phyloP scores from a whole-genome alignment of 345 rosid species.

The Lepidium didymum region DNA sequence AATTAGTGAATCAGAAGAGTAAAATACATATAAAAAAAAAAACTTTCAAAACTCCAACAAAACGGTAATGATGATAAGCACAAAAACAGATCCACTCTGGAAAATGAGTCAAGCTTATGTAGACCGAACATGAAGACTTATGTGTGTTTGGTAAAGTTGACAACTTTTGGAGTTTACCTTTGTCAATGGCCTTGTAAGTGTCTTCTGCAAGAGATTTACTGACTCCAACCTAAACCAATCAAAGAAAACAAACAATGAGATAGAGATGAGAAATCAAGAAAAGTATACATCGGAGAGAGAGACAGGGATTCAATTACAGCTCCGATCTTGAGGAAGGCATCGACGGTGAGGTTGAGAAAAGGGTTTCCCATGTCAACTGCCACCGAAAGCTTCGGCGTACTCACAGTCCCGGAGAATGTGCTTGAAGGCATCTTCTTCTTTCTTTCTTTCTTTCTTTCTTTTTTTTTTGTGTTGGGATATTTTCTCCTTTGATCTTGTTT shows the following conservation, averaged over 20 bases:
- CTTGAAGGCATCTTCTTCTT: conserved; percentile 53
- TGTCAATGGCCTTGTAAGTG: conserved; percentile 40
- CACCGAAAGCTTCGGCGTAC: conserved; percentile 60
- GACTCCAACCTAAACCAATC: conserved; percentile 59
- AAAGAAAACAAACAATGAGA: not conserved
- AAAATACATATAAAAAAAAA: not conserved
- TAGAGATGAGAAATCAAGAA: not conserved
- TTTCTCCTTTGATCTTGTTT: not conserved
- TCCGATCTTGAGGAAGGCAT: conserved; percentile 87
- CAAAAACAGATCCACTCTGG: not conserved
- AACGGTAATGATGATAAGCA: not conserved
- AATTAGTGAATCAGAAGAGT: not conserved
- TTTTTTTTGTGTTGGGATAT: not conserved
- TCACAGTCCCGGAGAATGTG: conserved; percentile 45
- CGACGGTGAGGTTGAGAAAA: conserved; percentile 61
- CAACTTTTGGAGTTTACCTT: conserved; percentile 34
- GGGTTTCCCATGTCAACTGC: conserved; percentile 66
- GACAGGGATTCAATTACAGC: conserved; percentile 30
- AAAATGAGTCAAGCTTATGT: not conserved
- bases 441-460: not conserved
- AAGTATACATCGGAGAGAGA: not conserved
- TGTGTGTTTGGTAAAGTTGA: not conserved
- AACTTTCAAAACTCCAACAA: not conserved
- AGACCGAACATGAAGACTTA: not conserved
- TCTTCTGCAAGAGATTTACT: conserved; percentile 59